A percentile compares a stretch with the other conserved stretches of the same genome.
phyloP scores from a whole-genome alignment of 768 basidiomycete species.

The Tulasnella sp. region DNA sequence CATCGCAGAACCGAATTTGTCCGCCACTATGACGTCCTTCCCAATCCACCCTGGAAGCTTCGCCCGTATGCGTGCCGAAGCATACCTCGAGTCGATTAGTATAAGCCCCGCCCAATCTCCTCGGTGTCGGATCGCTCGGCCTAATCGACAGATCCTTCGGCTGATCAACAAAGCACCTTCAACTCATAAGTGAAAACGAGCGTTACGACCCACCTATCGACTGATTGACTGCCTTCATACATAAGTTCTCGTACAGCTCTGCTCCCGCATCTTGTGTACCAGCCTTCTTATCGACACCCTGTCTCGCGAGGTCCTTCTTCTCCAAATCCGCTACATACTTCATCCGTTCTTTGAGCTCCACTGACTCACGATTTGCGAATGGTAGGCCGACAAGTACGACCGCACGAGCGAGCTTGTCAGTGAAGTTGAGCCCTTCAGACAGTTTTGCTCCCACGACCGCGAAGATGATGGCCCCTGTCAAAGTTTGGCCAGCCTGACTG shows the following conservation, averaged over 20 bases:
- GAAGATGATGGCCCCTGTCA: conserved; percentile 65
- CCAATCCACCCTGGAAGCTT: conserved; percentile 94
- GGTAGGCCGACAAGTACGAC: conserved; percentile 85
- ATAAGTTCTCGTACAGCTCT: conserved; percentile 84
- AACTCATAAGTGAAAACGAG: too few relatives aligned
- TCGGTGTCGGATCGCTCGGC: conserved; percentile 84
- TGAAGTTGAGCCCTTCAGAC: conserved; percentile 74
- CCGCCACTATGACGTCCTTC: conserved; percentile 41
- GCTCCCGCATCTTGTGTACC: conserved; percentile 54
- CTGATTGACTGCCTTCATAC: conserved; percentile 93
- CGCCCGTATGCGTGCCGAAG: conserved; percentile 47
- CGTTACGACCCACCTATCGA: conserved; percentile 63
- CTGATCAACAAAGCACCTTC: background rate
- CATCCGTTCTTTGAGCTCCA: conserved; percentile 86
- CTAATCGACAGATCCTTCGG: conserved; percentile 30
- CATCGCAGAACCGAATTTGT: conserved; percentile 61
- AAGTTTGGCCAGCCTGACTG: conserved; percentile 20
- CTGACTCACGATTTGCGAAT: conserved; percentile 83
- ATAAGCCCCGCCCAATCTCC: conserved; percentile 87
- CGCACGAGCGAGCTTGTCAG: conserved; percentile 61
- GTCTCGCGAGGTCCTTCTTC: conserved; percentile 25
- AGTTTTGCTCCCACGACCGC: conserved; percentile 96
- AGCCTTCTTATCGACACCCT: conserved; percentile 25
- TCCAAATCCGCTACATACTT: conserved; percentile 65
- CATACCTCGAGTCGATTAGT: conserved; percentile 77